Evolutionary conservation across 2,329 filamentous ascomycete genomes (phyloP).

Genomic region (Macrophomina phaseolina): DNA sequence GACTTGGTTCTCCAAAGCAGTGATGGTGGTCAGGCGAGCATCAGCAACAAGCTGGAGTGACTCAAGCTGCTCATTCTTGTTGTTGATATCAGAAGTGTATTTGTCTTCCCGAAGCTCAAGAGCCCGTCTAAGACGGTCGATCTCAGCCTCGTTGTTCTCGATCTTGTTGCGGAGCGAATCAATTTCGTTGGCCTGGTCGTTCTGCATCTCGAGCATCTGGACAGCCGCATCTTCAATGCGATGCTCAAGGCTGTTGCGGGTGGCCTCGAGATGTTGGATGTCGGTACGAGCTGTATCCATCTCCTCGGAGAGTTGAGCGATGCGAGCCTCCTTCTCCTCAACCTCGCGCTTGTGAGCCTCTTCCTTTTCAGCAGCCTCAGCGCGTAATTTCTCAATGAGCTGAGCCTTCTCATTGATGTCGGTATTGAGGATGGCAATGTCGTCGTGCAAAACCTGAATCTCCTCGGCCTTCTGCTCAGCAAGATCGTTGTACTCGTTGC

Average conservation of each 20-base stretch:
- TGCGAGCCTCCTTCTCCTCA: constrained; percentile 38
- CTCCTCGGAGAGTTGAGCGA: constrained; percentile 35
- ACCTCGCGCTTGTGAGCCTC: constrained; percentile 36
- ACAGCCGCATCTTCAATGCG: constrained; percentile 43
- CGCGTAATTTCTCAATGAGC: constrained; percentile 38
- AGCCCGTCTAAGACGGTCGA: constrained; percentile 42
- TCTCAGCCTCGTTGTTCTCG: constrained; percentile 45
- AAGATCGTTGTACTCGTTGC: constrained; percentile 39
- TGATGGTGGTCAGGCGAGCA: constrained; percentile 41
- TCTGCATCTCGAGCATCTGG: constrained; percentile 42
- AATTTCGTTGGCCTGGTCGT: constrained; percentile 41
- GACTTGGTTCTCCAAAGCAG: constrained; percentile 38
- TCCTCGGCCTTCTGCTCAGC: constrained; percentile 37
- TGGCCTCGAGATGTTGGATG: constrained; percentile 34
- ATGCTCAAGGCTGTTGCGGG: constrained; percentile 40
- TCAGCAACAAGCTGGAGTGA: constrained; percentile 43
- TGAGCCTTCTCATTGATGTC: constrained; percentile 41
- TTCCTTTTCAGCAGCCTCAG: constrained; percentile 39
- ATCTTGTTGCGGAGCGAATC: constrained; percentile 48
- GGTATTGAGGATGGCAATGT: constrained; percentile 44
- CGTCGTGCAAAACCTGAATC: constrained; percentile 35
- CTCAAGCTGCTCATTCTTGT: constrained; percentile 40
- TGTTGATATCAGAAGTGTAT: constrained; percentile 36
- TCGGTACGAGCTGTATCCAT: constrained; percentile 27
- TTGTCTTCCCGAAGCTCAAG: constrained; percentile 34